Evolutionary conservation across 345 rosid species (phyloP).

Genomic region (Litchi chinensis): DNA sequence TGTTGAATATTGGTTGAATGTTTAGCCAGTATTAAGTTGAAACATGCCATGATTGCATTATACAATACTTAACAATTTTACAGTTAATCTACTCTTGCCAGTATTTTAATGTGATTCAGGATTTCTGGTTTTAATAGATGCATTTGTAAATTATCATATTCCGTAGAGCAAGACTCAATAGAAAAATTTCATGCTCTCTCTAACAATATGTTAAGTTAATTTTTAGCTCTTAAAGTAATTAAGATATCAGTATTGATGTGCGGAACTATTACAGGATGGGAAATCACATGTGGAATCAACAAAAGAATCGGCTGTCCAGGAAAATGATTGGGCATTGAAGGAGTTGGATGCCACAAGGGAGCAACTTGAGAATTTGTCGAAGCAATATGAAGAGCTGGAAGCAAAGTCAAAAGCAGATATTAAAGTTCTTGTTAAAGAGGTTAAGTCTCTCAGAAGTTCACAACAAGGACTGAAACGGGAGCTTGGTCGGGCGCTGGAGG

Average conservation of each 20-base stretch:
- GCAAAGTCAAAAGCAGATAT: constrained; percentile 92
- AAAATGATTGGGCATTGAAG: constrained; percentile 42
- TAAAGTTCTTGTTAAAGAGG: constrained; percentile 93
- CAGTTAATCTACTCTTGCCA: not conserved
- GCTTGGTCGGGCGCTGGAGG: constrained; percentile 55
- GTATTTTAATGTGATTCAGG: not conserved
- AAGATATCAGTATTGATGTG: constrained; percentile 7
- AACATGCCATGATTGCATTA: not conserved
- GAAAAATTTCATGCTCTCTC: not conserved
- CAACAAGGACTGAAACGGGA: constrained; percentile 68
- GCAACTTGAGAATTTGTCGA: constrained; percentile 64
- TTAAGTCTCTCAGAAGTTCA: constrained; percentile 80
- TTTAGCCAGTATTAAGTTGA: not conserved
- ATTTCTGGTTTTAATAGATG: not conserved
- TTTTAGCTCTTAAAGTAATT: not conserved
- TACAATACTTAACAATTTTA: not conserved
- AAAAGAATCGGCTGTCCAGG: constrained; percentile 40
- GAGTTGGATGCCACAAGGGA: constrained; percentile 75
- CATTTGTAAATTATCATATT: not conserved
- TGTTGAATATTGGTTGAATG: not conserved
- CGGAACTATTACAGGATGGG: constrained; percentile 54
- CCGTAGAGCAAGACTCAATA: not conserved
- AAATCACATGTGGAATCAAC: constrained; percentile 39
- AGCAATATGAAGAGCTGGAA: constrained; percentile 75
- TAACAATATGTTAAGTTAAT: not conserved